Evolutionary conservation across 495 filamentous ascomycete species (phyloP).

Genomic region (Xylaria sp.): DNA sequence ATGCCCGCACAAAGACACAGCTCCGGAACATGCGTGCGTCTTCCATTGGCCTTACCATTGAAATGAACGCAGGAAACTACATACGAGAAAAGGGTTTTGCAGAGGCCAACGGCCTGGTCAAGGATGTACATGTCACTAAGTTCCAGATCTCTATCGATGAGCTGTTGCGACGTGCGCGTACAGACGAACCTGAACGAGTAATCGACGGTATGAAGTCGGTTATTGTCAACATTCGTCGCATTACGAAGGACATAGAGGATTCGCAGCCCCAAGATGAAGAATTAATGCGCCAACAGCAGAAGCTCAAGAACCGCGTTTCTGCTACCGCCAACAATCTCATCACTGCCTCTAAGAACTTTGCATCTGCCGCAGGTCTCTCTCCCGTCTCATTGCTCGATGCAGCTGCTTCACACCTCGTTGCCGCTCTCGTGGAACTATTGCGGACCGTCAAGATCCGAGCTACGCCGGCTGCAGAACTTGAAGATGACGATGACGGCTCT

Average conservation of each 20-base stretch:
- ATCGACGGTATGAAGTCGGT: conserved; percentile 84
- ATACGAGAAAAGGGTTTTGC: conserved; percentile 75
- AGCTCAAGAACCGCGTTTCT: conserved; percentile 79
- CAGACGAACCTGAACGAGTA: conserved; percentile 71
- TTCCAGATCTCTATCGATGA: conserved; percentile 97
- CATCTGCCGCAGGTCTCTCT: conserved; percentile 78
- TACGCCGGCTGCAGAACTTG: conserved; percentile 73
- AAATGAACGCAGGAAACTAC: conserved; percentile 67
- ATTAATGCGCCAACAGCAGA: conserved; percentile 60
- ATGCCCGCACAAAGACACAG: conserved; percentile 86
- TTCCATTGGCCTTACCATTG: conserved; percentile 73
- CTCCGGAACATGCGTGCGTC: conserved; percentile 80
- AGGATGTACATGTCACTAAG: conserved; percentile 90
- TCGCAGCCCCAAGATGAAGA: conserved; percentile 56
- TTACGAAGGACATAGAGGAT: conserved; percentile 79
- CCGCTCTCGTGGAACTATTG: conserved; percentile 83
- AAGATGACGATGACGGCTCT: conserved; percentile 74
- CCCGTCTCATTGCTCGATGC: conserved; percentile 95
- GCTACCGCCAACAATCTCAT: conserved; percentile 95
- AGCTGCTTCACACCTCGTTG: conserved; percentile 89
- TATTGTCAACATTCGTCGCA: conserved; percentile 76
- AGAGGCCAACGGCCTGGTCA: conserved; percentile 76
- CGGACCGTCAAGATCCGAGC: conserved; percentile 82
- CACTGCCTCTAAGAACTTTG: conserved; percentile 91
- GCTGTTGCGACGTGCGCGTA: conserved; percentile 77